phyloP scores from a whole-genome alignment of 208 protist genomes.

The Acanthamoeba lenticulata region DNA sequence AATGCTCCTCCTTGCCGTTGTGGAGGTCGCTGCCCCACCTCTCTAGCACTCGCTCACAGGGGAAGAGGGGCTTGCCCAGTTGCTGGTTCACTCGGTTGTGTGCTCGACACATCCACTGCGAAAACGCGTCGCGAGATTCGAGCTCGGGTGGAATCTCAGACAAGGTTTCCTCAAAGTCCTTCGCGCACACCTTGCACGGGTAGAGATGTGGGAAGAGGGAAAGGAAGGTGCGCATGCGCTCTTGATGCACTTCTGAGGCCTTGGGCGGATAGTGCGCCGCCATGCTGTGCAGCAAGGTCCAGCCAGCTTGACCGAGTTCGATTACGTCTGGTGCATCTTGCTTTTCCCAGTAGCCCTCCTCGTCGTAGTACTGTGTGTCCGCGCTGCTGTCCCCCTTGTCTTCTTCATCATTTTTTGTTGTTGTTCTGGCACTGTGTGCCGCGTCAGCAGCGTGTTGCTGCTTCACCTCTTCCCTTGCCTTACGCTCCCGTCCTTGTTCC shows the following conservation, averaged over 20 bases:
- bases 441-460: neutral
- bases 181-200: conserved; percentile 72
- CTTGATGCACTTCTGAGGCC: conserved; percentile 59
- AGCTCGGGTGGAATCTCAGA: conserved; percentile 43
- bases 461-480: neutral
- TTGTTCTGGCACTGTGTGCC: neutral
- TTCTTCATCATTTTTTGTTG: neutral
- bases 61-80: conserved; percentile 75
- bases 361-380: neutral
- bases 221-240: conserved; percentile 67
- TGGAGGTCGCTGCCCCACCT: neutral
- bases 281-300: conserved; percentile 75
- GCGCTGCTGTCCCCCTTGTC: neutral
- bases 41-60: conserved; percentile 3
- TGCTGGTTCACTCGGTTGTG: conserved; percentile 77
- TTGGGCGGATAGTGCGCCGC: conserved; percentile 73
- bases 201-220: conserved; percentile 66
- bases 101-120: conserved; percentile 73
- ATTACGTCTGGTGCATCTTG: conserved; percentile 23
- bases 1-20: neutral
- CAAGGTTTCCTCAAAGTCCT: conserved; percentile 61
- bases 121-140: conserved; percentile 48
- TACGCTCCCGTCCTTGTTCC: neutral
- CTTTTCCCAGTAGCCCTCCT: conserved; percentile 49
- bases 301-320: conserved; percentile 70